Conservation (phyloP, 805 yeast species). For the Candida andamanensis region DNA sequence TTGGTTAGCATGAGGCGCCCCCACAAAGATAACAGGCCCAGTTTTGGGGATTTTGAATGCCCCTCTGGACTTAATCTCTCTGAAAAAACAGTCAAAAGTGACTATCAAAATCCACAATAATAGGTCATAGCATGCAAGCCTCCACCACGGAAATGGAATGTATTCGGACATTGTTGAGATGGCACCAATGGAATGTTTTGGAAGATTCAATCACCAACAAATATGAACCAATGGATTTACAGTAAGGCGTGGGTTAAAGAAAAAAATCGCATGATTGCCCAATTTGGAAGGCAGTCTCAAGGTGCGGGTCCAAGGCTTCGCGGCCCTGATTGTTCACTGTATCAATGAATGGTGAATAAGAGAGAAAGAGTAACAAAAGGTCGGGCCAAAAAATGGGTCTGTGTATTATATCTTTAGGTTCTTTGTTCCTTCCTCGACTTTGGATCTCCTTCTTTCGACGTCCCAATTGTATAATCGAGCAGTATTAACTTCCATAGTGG, state of each 20-base stretch:
- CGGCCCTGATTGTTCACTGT: too few species aligned
- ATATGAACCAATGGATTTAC: too few species aligned
- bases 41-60: constrained; percentile 62
- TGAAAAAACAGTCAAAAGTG: constrained; percentile 61
- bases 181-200: too few species aligned
- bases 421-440: constrained; percentile 13
- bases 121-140: constrained; percentile 28
- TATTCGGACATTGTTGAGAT: constrained; percentile 3
- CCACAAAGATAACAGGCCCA: constrained; percentile 89
- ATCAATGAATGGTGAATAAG: too few species aligned
- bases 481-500: constrained; percentile 96
- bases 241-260: too few species aligned
- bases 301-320: too few species aligned
- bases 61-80: constrained; percentile 87
- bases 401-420: constrained; percentile 12
- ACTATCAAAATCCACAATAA: constrained; percentile 33
- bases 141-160: constrained; percentile 19
- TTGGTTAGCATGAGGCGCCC: constrained; percentile 97
- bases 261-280: too few species aligned
- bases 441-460: constrained; percentile 59
- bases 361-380: too few species aligned
- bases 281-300: too few species aligned
- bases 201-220: too few species aligned
- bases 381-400: too few species aligned
- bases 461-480: constrained; percentile 91